A percentile compares a stretch with the other conserved stretches of the same genome.
Evolutionary conservation across 2,329 filamentous ascomycete genomes (phyloP).

Genomic region (Fusarium cyanostomum): DNA sequence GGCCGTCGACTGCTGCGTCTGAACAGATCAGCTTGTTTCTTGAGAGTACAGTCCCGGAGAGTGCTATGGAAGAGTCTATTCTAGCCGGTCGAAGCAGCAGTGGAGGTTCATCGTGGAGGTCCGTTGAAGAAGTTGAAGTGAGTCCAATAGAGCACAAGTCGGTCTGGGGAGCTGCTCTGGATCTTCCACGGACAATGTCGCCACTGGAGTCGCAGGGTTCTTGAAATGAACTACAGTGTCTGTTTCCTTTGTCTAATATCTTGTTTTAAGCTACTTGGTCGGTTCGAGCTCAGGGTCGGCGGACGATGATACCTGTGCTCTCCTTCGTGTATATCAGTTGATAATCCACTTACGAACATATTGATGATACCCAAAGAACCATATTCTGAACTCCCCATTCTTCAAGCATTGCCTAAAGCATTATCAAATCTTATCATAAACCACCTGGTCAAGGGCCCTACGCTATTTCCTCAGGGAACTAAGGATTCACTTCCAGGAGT

Average conservation of each 20-base stretch:
- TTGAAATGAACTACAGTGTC: not conserved
- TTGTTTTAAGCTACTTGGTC: too few species aligned
- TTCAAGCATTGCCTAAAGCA: too few species aligned
- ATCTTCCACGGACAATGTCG: conserved; percentile 3
- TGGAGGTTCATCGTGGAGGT: conserved; percentile 15
- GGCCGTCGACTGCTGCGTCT: not conserved
- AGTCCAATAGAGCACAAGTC: conserved; percentile 20
- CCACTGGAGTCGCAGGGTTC: not conserved
- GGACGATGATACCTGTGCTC: conserved; percentile 29
- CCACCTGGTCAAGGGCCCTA: too few species aligned
- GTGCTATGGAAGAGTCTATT: not conserved
- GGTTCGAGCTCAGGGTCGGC: too few species aligned
- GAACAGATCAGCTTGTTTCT: not conserved
- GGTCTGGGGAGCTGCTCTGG: conserved; percentile 6
- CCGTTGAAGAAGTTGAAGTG: conserved; percentile 2
- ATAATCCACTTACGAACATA: conserved; percentile 3
- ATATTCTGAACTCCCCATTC: too few species aligned
- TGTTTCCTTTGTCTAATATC: not conserved
- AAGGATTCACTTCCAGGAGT: too few species aligned
- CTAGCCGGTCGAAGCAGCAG: conserved; percentile 19
- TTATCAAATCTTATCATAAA: too few species aligned
- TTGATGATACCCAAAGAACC: conserved; percentile 23
- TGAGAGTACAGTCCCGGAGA: not conserved
- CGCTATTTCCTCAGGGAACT: too few species aligned
- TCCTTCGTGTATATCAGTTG: conserved; percentile 5